These are phyloP conservation scores for Cicer bijugum DNA, from an alignment of 306 rosid genomes.

Conservation along the genomic window DNA sequence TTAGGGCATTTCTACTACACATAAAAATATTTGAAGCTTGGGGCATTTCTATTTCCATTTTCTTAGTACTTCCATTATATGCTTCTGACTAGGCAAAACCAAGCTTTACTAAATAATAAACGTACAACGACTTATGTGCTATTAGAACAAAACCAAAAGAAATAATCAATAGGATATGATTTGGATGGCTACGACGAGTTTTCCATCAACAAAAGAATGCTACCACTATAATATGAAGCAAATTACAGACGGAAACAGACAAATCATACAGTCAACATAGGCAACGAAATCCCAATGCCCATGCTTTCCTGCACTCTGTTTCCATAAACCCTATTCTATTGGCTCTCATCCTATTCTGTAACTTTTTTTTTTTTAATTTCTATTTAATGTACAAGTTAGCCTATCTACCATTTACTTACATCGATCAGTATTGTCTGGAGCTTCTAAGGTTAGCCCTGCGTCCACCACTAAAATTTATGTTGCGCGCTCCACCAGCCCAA, in stretches of 20 bases:
- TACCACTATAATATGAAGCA: constrained; percentile 56
- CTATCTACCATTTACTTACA: constrained; percentile 75
- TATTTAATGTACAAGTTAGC: constrained; percentile 92
- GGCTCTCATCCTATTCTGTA: constrained; percentile 43
- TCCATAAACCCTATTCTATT: constrained; percentile 56
- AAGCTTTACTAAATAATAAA: too few species aligned
- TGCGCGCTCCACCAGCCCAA: constrained; percentile 62
- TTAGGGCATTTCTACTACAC: too few species aligned
- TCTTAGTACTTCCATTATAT: too few species aligned
- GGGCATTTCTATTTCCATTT: too few species aligned
- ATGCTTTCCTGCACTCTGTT: constrained; percentile 54
- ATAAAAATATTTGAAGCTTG: too few species aligned
- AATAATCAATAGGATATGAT: constrained; percentile 11
- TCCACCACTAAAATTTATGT: constrained; percentile 67
- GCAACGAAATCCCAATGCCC: constrained; percentile 42
- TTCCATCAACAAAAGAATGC: constrained; percentile 66
- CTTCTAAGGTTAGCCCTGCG: constrained; percentile 67
- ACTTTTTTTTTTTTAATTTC: constrained; percentile 46
- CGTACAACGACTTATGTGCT: background rate
- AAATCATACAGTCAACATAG: constrained; percentile 42
- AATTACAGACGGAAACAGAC: constrained; percentile 59
- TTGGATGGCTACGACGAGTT: constrained; percentile 23
- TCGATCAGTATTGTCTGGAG: constrained; percentile 66
- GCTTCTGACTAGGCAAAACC: too few species aligned
- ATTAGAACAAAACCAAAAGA: constrained; percentile 17